These are phyloP conservation scores for Morella rubra DNA, from an alignment of 306 rosid genomes.

Conservation along the genomic window DNA sequence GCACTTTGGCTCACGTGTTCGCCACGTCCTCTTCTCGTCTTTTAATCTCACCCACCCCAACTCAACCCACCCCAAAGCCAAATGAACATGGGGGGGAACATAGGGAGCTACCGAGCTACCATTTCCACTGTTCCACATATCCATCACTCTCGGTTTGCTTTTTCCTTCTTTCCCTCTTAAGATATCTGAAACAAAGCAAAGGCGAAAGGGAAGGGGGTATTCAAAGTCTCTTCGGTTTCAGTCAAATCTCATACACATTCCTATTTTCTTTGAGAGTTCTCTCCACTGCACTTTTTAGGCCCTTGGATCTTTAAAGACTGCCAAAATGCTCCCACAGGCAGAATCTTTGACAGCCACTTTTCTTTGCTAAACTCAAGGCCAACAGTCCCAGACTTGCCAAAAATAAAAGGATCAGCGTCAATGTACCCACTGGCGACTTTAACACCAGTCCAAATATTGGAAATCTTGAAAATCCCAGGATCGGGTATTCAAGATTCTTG, in stretches of 20 bases:
- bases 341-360: conserved; percentile 61
- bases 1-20: conserved; percentile 51
- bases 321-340: conserved; percentile 34
- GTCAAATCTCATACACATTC: conserved; percentile 16
- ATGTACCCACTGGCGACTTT: background rate
- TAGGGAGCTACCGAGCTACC: too few species aligned
- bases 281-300: conserved; percentile 37
- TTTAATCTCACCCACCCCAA: conserved; percentile 24
- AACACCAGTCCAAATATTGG: conserved; percentile 23
- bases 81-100: background rate
- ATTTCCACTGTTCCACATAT: background rate
- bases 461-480: conserved; percentile 24
- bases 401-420: conserved; percentile 9
- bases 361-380: conserved; percentile 60
- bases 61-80: conserved; percentile 4
- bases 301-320: conserved; percentile 46
- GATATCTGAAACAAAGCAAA: conserved; percentile 29
- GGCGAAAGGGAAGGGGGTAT: background rate
- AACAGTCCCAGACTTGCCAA: conserved; percentile 39
- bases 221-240: conserved; percentile 17
- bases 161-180: conserved; percentile 35
- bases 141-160: conserved; percentile 17
- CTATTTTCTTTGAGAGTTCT: conserved; percentile 35
- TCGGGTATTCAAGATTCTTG: conserved; percentile 29
- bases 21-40: conserved; percentile 39